Conservation (phyloP, 108 stramenopile genomes). For the Nitzschia sp. region DNA sequence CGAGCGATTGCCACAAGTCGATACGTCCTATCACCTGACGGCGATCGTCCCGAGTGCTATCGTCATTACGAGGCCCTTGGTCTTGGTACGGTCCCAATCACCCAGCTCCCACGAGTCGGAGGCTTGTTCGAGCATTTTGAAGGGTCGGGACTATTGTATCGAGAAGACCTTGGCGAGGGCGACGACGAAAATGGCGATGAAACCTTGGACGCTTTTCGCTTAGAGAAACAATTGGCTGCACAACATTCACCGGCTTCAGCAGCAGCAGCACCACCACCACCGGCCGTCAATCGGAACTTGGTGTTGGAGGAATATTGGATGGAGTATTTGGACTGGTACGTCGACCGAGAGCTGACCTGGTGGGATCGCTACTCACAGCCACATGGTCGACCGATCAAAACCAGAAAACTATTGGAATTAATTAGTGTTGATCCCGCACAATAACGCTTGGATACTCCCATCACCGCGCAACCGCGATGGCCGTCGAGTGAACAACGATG, state of each 20-base stretch:
- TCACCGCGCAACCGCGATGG: too few species aligned
- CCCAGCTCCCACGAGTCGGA: slow-evolving; percentile 5
- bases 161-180: neutral
- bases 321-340: slow-evolving; percentile 20
- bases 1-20: slow-evolving; percentile 12
- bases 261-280: neutral
- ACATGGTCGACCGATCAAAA: too few species aligned
- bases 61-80: slow-evolving; percentile 47
- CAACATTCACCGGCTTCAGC: too few species aligned
- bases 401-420: too few species aligned
- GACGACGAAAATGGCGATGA: neutral
- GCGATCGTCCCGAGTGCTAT: slow-evolving; percentile 43
- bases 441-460: too few species aligned
- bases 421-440: too few species aligned
- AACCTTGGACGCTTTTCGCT: neutral
- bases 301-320: slow-evolving; percentile 39
- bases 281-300: slow-evolving; percentile 34
- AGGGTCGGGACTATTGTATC: neutral
- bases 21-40: slow-evolving; percentile 37
- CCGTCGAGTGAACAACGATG: too few species aligned
- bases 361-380: slow-evolving; percentile 11
- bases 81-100: slow-evolving; percentile 36
- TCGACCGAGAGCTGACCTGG: slow-evolving; percentile 6
- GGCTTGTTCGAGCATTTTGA: neutral
- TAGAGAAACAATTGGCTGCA: neutral